phyloP scores from a whole-genome alignment of 495 filamentous ascomycete species.

The Penicillium diatomitis region DNA sequence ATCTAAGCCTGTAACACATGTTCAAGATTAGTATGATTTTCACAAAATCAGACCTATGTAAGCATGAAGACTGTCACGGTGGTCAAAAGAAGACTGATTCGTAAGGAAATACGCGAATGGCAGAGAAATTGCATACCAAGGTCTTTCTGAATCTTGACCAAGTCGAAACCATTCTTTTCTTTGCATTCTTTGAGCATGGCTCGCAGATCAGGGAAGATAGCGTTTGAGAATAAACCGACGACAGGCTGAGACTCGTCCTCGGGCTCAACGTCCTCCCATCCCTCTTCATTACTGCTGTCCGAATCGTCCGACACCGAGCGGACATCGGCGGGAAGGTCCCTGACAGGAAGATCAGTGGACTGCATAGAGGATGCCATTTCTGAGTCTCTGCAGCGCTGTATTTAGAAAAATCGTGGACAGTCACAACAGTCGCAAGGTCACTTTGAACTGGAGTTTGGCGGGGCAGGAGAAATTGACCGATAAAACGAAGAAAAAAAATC shows the following conservation, averaged over 20 bases:
- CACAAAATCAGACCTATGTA: no score
- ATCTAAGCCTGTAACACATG: slow-evolving; percentile 48
- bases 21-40: slow-evolving; percentile 9
- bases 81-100: no score
- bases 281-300: slow-evolving; percentile 50
- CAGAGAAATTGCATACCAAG: slow-evolving; percentile 42
- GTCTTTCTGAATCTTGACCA: slow-evolving; percentile 52
- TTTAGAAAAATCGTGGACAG: no score
- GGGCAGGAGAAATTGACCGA: slow-evolving; percentile 14
- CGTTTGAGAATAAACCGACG: slow-evolving; percentile 62
- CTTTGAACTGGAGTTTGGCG: slow-evolving; percentile 5
- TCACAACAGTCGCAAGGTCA: no score
- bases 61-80: no score
- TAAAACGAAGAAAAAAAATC: slow-evolving; percentile 24
- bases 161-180: slow-evolving; percentile 63
- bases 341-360: slow-evolving; percentile 11
- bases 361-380: slow-evolving; percentile 23
- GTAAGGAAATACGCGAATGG: neutral
- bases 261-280: slow-evolving; percentile 74
- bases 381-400: no score
- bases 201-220: slow-evolving; percentile 52
- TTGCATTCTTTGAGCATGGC: slow-evolving; percentile 68
- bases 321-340: slow-evolving; percentile 19
- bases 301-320: slow-evolving; percentile 37
- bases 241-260: slow-evolving; percentile 57